Evolutionary conservation across 208 protist genomes (phyloP).

Genomic region (Crithidia sp.): DNA sequence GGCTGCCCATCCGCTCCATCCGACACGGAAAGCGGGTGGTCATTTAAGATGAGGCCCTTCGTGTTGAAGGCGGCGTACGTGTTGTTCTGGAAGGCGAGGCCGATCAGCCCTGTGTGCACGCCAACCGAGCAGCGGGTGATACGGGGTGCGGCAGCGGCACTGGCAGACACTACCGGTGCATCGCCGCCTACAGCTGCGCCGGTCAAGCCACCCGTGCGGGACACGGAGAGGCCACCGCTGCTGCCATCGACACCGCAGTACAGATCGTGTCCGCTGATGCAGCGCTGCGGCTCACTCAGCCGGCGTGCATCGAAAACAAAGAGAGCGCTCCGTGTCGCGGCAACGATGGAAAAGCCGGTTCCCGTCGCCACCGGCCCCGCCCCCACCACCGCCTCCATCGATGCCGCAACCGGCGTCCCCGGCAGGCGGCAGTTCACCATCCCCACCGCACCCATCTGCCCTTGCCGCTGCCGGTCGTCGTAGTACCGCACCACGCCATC

Average conservation of each 20-base stretch:
- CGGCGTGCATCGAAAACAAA: conserved; percentile 81
- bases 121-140: conserved; percentile 71
- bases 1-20: conserved; percentile 24
- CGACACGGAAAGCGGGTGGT: conserved; percentile 51
- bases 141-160: conserved; percentile 21
- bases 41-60: conserved; percentile 60
- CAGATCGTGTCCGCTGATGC: conserved; percentile 37
- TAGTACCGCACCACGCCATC: conserved; percentile 89
- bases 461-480: conserved; percentile 83
- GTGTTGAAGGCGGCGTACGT: conserved; percentile 80
- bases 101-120: conserved; percentile 78
- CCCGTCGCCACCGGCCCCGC: conserved; percentile 40
- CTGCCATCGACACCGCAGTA: conserved; percentile 29
- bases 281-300: conserved; percentile 54
- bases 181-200: neutral
- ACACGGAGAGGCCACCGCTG: neutral
- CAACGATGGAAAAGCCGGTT: conserved; percentile 58
- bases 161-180: neutral
- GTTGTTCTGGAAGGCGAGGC: conserved; percentile 72
- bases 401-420: conserved; percentile 1
- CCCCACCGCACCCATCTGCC: conserved; percentile 73
- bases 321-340: conserved; percentile 53
- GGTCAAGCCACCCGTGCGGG: neutral
- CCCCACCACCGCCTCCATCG: conserved; percentile 41
- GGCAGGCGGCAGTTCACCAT: conserved; percentile 44